Evolutionary conservation across 345 rosid genomes (phyloP), one percentile per base, ranked within the genome.

Genomic region (Gossypium australe): DNA sequence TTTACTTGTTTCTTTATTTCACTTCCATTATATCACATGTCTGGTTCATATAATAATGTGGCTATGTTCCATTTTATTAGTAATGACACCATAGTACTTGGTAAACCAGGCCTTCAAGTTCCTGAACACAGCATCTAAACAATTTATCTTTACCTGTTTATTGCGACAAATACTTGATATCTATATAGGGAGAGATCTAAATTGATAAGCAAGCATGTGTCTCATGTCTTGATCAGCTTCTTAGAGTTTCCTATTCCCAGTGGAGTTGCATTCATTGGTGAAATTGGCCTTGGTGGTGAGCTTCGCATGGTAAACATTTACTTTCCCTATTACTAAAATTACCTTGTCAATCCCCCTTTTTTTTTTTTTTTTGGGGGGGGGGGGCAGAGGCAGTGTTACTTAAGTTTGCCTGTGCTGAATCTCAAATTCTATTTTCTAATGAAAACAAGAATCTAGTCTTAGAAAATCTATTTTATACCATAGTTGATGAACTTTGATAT

Each of bases 281-380:
- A 92, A 83, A 79, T 94, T 68, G 98, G 97, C 77, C 90, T 92
- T 0, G 90, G 88, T 5, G 98, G 98, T 0, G 97, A 94, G 83
- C 86, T 92, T 73, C 97, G 89, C 34, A 64, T 80, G 84, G 98
- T 94, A 85, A 82, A 85, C 77, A 73, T 7, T 14, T 53, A 27
- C 20, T 75, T 14, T 55, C 29, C 69, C 45, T 75, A 63, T 51
- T 67, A 67, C 49, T 13, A 22, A 44, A 68, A 9, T 12, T 22
- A 65, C 69, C 51, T 65, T 12, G 45, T 10, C 66, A 61, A n/a
- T 14, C 45, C 1, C 2, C 24, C 24, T 22, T 57, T 57, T 41
- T 29, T 3, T 34, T 34, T 34, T 4, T 0, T 0, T 1, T 20
- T 20, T n/a, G n/a, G n/a, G n/a, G n/a, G n/a, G 38, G 38, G 38